A percentile compares a stretch with the other conserved stretches of the same genome.
phyloP scores from a whole-genome alignment of 2,329 filamentous ascomycete genomes.

The Paracorniculantispora psalliotae region DNA sequence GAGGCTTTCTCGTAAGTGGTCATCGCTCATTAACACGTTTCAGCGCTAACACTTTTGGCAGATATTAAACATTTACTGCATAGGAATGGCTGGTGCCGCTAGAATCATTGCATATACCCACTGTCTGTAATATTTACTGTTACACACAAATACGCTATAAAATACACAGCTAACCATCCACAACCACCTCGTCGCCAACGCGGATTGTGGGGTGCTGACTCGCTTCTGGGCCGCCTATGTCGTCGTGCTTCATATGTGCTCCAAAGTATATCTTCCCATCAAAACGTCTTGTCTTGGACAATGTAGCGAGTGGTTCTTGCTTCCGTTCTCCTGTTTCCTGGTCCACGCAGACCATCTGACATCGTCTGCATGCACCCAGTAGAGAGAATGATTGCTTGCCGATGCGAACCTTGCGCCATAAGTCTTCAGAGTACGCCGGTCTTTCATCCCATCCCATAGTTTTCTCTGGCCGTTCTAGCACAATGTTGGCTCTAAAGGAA shows the following conservation, averaged over 20 bases:
- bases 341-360: constrained; percentile 95
- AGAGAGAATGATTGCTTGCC: constrained; percentile 62
- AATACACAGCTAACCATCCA: constrained; percentile 15
- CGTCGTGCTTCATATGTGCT: constrained; percentile 63
- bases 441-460: constrained; percentile 31
- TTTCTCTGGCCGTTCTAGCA: constrained; percentile 49
- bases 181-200: constrained; percentile 42
- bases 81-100: neutral
- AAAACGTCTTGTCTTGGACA: constrained; percentile 80
- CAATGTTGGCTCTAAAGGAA: constrained; percentile 85
- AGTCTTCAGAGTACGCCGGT: constrained; percentile 71
- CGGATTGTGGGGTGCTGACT: constrained; percentile 30
- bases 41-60: constrained; percentile 1
- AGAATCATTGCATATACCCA: neutral
- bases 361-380: constrained; percentile 79
- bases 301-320: constrained; percentile 81
- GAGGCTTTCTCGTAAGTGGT: constrained; percentile 21
- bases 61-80: neutral
- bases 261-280: constrained; percentile 88
- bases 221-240: neutral
- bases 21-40: neutral
- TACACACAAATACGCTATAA: neutral
- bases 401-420: constrained; percentile 66
- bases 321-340: constrained; percentile 73
- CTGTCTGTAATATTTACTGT: neutral